These are phyloP conservation scores for Xylaria flabelliformis DNA, from an alignment of 495 filamentous ascomycete genomes.

Conservation along the genomic window DNA sequence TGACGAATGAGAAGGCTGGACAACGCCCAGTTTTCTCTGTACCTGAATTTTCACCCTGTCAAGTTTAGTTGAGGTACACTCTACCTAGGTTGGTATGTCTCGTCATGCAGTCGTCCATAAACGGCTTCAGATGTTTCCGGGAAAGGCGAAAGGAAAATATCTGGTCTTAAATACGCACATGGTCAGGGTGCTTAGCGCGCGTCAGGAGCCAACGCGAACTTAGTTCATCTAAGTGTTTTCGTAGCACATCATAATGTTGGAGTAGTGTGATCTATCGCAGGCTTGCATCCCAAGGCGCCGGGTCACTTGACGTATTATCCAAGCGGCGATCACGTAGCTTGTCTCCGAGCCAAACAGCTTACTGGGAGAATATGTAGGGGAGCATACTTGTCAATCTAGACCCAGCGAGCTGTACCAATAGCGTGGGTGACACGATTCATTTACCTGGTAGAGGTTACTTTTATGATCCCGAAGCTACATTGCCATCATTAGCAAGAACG, in stretches of 20 bases:
- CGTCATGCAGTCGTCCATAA: not conserved
- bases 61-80: not conserved
- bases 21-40: not conserved
- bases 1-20: not conserved
- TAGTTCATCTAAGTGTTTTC: not conserved
- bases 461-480: constrained; percentile 12
- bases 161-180: not conserved
- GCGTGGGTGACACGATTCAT: constrained; percentile 18
- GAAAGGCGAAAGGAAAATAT: not conserved
- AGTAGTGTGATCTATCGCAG: constrained; percentile 7
- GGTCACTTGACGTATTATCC: constrained; percentile 18
- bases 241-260: not conserved
- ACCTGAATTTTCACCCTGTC: not conserved
- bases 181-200: not conserved
- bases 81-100: not conserved
- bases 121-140: no score
- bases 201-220: not conserved
- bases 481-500: constrained; percentile 14
- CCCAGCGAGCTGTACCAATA: constrained; percentile 9
- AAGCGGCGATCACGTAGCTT: constrained; percentile 7
- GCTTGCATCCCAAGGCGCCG: constrained; percentile 5
- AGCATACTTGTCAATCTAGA: not conserved
- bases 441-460: constrained; percentile 6
- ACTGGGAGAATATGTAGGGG: constrained; percentile 3
- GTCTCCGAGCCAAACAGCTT: constrained; percentile 7